phyloP scores from a whole-genome alignment of 345 rosid species.

The Rhodomyrtus tomentosa region DNA sequence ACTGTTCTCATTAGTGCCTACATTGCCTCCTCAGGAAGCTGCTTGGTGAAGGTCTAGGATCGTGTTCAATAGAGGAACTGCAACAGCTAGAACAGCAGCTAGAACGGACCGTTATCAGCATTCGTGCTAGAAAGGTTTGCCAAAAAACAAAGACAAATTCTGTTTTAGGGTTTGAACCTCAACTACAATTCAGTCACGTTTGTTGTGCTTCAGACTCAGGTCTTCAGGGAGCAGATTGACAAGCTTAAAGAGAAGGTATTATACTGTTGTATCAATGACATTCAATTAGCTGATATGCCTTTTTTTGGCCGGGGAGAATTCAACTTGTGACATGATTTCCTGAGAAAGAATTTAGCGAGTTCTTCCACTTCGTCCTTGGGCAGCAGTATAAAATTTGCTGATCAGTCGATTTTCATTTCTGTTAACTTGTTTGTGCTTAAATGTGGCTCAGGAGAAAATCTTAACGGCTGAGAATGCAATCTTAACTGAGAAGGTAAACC shows the following conservation, averaged over 20 bases:
- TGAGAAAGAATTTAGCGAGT: not conserved
- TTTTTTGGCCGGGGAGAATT: not conserved
- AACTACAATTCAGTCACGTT: not conserved
- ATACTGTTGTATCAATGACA: not conserved
- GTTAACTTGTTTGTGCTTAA: not conserved
- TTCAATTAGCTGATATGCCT: not conserved
- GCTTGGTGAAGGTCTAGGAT: slow-evolving; percentile 22
- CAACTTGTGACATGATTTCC: not conserved
- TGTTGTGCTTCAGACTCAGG: slow-evolving; percentile 40
- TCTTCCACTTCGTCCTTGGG: not conserved
- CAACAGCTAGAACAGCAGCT: slow-evolving; percentile 26
- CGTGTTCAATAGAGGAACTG: slow-evolving; percentile 27
- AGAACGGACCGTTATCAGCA: slow-evolving; percentile 19
- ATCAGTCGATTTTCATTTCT: not conserved
- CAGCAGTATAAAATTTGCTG: not conserved
- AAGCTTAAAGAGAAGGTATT: slow-evolving; percentile 59
- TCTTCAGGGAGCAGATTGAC: slow-evolving; percentile 58
- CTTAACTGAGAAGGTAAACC: slow-evolving; percentile 43
- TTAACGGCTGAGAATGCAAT: slow-evolving; percentile 46
- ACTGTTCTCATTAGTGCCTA: not conserved
- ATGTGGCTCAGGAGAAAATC: slow-evolving; percentile 35
- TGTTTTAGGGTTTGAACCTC: not conserved
- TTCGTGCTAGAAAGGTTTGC: slow-evolving; percentile 28
- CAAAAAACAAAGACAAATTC: not conserved
- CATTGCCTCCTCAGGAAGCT: slow-evolving; percentile 14